Percentiles rank a stretch among this genome's conserved stretches.
phyloP scores from a whole-genome alignment of 1,284 basidiomycete species.

The Hemileia vastatrix region DNA sequence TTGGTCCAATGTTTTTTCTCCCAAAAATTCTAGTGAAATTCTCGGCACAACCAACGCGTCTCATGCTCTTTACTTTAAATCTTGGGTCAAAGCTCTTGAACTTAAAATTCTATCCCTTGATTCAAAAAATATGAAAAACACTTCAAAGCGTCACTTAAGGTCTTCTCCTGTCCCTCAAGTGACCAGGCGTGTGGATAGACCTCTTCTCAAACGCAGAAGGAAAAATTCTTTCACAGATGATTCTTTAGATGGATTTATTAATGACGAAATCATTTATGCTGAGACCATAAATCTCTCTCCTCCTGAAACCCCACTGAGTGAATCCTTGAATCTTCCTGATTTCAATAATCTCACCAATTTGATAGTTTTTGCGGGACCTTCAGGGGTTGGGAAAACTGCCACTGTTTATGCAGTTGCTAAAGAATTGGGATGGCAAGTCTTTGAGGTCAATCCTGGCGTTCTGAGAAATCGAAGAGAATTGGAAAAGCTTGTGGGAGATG shows the following conservation, averaged over 20 bases:
- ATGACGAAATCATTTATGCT: too few relatives aligned
- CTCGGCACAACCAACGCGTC: slow-evolving; percentile 72
- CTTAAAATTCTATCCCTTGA: too few relatives aligned
- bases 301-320: too few relatives aligned
- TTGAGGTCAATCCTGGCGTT: slow-evolving; percentile 94
- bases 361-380: slow-evolving; percentile 70
- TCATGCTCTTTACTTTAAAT: slow-evolving; percentile 62
- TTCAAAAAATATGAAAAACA: too few relatives aligned
- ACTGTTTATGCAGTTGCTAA: slow-evolving; percentile 84
- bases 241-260: too few relatives aligned
- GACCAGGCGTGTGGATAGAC: too few relatives aligned
- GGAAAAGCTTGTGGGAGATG: slow-evolving; percentile 74
- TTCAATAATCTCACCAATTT: slow-evolving; percentile 59
- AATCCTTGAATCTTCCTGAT: too few relatives aligned
- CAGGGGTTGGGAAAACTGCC: slow-evolving; percentile 82
- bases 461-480: slow-evolving; percentile 70
- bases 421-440: slow-evolving; percentile 89
- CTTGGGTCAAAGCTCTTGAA: slow-evolving; percentile 66
- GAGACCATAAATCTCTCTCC: too few relatives aligned
- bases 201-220: too few relatives aligned
- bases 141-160: too few relatives aligned
- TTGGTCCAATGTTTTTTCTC: slow-evolving; percentile 71
- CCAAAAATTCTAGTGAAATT: slow-evolving; percentile 61
- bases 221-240: too few relatives aligned
- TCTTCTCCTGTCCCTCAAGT: too few relatives aligned